Base-by-base conservation (phyloP, 139 green algal species). In the Chlamydomonas incerta region DNA sequence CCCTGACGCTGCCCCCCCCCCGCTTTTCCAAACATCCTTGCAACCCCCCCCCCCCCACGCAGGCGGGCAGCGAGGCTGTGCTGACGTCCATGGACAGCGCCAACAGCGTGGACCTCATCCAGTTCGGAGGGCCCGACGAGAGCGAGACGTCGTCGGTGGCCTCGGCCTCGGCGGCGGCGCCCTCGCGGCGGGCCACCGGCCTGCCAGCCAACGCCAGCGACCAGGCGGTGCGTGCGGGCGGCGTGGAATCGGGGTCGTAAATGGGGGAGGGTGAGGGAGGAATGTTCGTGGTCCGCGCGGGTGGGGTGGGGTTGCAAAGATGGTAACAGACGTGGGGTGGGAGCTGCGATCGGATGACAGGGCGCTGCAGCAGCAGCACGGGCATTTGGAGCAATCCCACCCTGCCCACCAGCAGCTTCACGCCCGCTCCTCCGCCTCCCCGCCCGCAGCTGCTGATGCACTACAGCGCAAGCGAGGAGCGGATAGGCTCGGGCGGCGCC, bases 1-100 rank as follows among this genome's bases (percentile, higher is more conserved):
- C n/a, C n/a, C n/a, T n/a, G n/a, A n/a, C n/a, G n/a, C n/a, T n/a
- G n/a, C n/a, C n/a, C n/a, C n/a, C n/a, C n/a, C n/a, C n/a, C n/a
- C n/a, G n/a, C n/a, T n/a, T n/a, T n/a, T n/a, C n/a, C n/a, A n/a
- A n/a, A n/a, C n/a, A n/a, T n/a, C n/a, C n/a, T n/a, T n/a, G n/a
- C n/a, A n/a, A n/a, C n/a, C n/a, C n/a, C n/a, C n/a, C n/a, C n/a
- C n/a, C n/a, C n/a, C n/a, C n/a, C n/a, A n/a, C 31, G 63, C 37
- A 83, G 77, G 63, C 77, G 26, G 77, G 77, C 65, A 74, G 63
- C 77, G 77, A 83, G 65, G 77, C 77, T 15, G 77, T 65, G 21
- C 46, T 83, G 46, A 47, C 21, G 29, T 66, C 41, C 77, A 74
- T 83, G 77, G 77, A 83, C 17, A 74, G 63, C 13, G 63, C 63